Percentiles rank a stretch among this genome's conserved stretches.
Evolutionary conservation across 2,329 filamentous ascomycete species (phyloP).

Genomic region (Catunica adiposa): DNA sequence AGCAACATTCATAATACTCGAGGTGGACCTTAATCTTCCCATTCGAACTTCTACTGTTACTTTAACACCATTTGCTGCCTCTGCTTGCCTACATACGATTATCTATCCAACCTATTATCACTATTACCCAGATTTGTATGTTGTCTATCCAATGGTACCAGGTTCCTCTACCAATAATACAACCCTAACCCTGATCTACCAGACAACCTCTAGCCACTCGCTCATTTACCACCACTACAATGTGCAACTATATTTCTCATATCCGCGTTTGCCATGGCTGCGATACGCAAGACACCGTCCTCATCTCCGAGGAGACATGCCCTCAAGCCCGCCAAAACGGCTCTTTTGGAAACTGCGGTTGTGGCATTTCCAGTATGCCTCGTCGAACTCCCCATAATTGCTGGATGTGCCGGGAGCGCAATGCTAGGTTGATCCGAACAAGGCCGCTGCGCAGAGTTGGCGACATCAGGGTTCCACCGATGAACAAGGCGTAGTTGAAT

Average conservation of each 20-base stretch:
- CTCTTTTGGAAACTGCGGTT: slow-evolving; percentile 24
- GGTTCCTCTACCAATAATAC: neutral
- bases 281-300: slow-evolving; percentile 22
- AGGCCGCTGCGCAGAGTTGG: slow-evolving; percentile 10
- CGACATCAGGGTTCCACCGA: slow-evolving; percentile 10
- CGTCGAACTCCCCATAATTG: slow-evolving; percentile 21
- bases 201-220: neutral
- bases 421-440: slow-evolving; percentile 9
- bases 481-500: slow-evolving; percentile 3
- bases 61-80: too few species aligned
- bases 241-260: slow-evolving; percentile 26
- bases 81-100: too few species aligned
- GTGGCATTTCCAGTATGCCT: slow-evolving; percentile 19
- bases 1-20: too few species aligned
- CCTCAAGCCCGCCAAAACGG: slow-evolving; percentile 19
- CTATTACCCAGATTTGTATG: neutral
- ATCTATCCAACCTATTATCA: neutral
- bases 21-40: too few species aligned
- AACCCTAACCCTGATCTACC: slow-evolving; percentile 17
- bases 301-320: slow-evolving; percentile 24
- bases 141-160: neutral
- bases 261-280: slow-evolving; percentile 23
- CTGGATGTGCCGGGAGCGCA: slow-evolving; percentile 20
- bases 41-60: too few species aligned
- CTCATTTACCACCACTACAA: slow-evolving; percentile 15